Base-by-base conservation (phyloP, 192 early-diverging fungal species). In the Physocladia obscura region DNA sequence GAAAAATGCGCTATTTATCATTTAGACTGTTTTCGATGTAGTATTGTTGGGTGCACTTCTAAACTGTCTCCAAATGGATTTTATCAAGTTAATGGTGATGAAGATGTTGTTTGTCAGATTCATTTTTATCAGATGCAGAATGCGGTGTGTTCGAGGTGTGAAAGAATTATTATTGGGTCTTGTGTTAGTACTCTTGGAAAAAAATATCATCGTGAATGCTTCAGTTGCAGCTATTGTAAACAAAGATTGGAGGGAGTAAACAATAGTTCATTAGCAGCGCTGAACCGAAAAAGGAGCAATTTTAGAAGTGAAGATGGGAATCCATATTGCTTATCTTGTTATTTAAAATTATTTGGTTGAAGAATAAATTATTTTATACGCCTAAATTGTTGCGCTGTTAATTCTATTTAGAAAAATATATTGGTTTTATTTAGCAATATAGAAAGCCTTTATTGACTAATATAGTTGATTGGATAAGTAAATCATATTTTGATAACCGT, bases 151-250 rank as follows among this genome's bases (percentile, higher is more conserved):
- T 26, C 3, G 11, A 35, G 64, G 3, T 79, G 78, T 57, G 35
- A 79, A 19, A 39, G 36, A 6, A 65, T 73, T 13, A 39, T 76
- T 13, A 44, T 71, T 49, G 72, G 73, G 15, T 30, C 62, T 19
- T 80, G 73, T 38, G 69, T 79, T 15, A 70, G 64, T 63, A 77
- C 77, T 1, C 39, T 73, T 15, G 78, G 69, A 4, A 64, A 67
- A 17, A 68, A 62, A 50, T 80, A 79, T 52, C 78, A 80, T 65
- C 44, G 48, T 3, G 57, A 29, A 1, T 76, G 76, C 34, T 80
- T 79, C 48, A 22, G 29, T 24, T 80, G 78, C 49, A 56, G 37
- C 0, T 79, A 72, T 57, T 80, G 78, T 50, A 55, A 56, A 63
- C 61, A 79, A 48, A 24, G 35, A 24, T 65, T 80, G 56, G 69